Evolutionary conservation across 257 asterid species (phyloP).

Genomic region (Nicotiana attenuata): DNA sequence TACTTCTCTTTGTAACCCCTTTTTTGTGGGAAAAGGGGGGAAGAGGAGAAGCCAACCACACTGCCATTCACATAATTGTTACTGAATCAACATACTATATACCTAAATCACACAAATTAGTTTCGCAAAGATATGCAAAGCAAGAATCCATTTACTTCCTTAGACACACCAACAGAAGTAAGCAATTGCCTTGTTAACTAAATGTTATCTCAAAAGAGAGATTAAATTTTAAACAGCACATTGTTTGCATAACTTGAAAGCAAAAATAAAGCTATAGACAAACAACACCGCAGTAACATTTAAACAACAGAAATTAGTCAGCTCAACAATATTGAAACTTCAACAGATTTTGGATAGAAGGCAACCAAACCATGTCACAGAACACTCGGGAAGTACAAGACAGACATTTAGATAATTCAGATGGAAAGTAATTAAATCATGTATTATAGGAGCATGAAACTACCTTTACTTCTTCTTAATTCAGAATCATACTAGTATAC

Average conservation of each 20-base stretch:
- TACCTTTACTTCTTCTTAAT: conserved; percentile 87
- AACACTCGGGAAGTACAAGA: not conserved
- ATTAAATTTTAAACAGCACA: too few species aligned
- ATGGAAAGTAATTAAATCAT: not conserved
- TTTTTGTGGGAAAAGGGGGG: not conserved
- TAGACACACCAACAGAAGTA: not conserved
- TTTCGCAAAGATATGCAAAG: not conserved
- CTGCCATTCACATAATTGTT: not conserved
- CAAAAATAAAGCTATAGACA: not conserved
- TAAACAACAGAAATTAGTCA: not conserved
- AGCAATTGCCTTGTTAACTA: not conserved
- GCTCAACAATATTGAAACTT: not conserved
- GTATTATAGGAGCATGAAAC: conserved; percentile 55
- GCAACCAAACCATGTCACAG: not conserved
- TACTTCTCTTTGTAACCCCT: not conserved
- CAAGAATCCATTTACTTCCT: not conserved
- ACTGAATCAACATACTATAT: not conserved
- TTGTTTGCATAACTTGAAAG: not conserved
- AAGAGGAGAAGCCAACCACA: not conserved
- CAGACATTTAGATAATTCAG: not conserved
- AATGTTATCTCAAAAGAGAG: not conserved
- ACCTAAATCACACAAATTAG: not conserved
- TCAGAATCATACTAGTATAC: conserved; percentile 91
- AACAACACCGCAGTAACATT: not conserved
- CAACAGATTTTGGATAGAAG: not conserved